Base-by-base conservation (phyloP, 2,329 filamentous ascomycete species). In the Ceratocystis huliohia region DNA sequence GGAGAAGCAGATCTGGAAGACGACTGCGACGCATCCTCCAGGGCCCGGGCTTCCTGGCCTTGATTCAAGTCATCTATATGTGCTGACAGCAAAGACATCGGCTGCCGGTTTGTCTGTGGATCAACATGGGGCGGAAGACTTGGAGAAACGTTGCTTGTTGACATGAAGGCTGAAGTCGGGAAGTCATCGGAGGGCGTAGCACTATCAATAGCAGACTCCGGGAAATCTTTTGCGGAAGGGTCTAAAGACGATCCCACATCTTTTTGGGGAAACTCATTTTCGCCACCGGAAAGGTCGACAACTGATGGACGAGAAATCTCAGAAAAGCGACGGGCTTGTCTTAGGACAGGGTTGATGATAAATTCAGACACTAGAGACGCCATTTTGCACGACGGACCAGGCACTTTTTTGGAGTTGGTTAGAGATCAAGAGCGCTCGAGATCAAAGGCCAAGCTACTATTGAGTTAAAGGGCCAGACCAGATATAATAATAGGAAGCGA, bases 271-370 rank as follows among this genome's bases (percentile, higher is more conserved):
- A 63, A n/a, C 69, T 74, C 74, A 70, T 73, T 72, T 70, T 74
- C 75, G 69, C 72, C 73, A 71, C 72, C 72, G 71, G 70, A 68
- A 70, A 78, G 70, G 69, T 74, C 76, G 28, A 76, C 57, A n/a
- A 30, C 22, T 33, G 61, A 45, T 41, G 64, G 73, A 66, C 76
- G 74, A 37, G 77, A 79, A 68, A 78, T 78, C 71, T 79, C 78
- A 62, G 85, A 86, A 72, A 87, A 82, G 69, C 83, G 82, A 69
- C 84, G 82, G 71, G 84, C 84, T 75, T 87, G 84, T 73, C 84
- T 82, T 70, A 87, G 75, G 71, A 87, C 83, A 67, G 85, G 84
- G 69, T 85, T 85, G 74, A 87, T 84, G 71, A 87, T 76, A 73
- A 85, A 86, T 68, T 86, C 82, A 72, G 83, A 81, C 65, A 87